phyloP scores from a whole-genome alignment of 2,329 filamentous ascomycete genomes.

The Trichoderma atrobrunneum region DNA sequence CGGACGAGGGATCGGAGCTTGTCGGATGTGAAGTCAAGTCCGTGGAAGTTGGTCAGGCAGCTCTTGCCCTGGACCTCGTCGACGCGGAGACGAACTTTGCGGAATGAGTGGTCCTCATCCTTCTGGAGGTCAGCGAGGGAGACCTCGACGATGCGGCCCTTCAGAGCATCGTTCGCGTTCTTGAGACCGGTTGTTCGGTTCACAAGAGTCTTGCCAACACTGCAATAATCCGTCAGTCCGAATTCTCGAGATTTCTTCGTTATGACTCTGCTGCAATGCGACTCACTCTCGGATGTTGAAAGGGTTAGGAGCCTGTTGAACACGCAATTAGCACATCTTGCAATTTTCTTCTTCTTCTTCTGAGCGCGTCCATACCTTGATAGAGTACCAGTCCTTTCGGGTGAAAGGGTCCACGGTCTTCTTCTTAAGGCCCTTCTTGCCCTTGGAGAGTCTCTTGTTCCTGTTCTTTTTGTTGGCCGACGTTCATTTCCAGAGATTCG shows the following conservation, averaged over 20 bases:
- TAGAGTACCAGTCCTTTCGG: conserved; percentile 98
- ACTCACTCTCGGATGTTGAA: conserved; percentile 97
- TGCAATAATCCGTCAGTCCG: conserved; percentile 41
- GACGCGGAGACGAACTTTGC: conserved; percentile 98
- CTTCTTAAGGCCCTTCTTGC: conserved; percentile 99
- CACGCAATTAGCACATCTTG: not conserved
- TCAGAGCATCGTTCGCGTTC: conserved; percentile 99
- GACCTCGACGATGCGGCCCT: conserved; percentile 98
- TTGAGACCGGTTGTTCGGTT: conserved; percentile 99
- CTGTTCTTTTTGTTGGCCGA: conserved; percentile 40
- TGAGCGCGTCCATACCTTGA: conserved; percentile 65
- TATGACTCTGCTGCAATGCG: conserved; percentile 1
- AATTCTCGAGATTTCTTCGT: not conserved
- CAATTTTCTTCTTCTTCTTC: not conserved
- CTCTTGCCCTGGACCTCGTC: conserved; percentile 99
- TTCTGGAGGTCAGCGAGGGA: conserved; percentile 99
- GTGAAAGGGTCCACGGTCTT: conserved; percentile 96
- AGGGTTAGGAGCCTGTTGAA: conserved; percentile 78
- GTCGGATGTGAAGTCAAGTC: conserved; percentile 99
- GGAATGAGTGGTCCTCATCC: conserved; percentile 99
- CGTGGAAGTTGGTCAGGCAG: conserved; percentile 99
- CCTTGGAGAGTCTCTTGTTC: conserved; percentile 99
- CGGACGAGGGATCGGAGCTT: conserved; percentile 98
- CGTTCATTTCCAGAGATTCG: not conserved
- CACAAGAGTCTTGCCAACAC: conserved; percentile 99